Evolutionary conservation across 768 basidiomycete species (phyloP), one percentile per base, ranked within the genome.

Genomic region (Dioszegia crocea): DNA sequence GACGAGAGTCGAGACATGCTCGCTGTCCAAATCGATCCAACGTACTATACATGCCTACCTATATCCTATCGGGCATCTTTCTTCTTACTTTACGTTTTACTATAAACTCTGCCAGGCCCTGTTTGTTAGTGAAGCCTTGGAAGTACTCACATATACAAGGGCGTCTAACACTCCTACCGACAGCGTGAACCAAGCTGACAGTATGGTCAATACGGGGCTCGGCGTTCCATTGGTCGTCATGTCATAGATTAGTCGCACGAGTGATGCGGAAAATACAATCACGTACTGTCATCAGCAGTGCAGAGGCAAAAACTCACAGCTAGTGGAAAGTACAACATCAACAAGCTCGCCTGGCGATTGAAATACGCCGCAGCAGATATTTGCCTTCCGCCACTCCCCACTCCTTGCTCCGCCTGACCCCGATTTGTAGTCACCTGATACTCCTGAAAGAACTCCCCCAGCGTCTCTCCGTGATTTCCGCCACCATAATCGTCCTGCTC

Each of bases 241-340:
- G 61, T 68, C 71, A 59, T 74, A 74, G 33, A 76, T 50, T 33
- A 76, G 47, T 40, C 75, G 60, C 23, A 70, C 66, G n/a, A 76
- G 51, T 0, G 73, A 74, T 21, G 73, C 53, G 23, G 73, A 63
- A 45, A 76, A 76, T 8, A 76, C 65, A 30, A 69, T 17, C 50
- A 76, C 56, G 49, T 76, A 76, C 71, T 73, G 46, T 12, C 24
- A 17, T 29, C 40, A 52, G 45, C 50, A 3, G 14, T 31, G 50
- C 48, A 4, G 11, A 21, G 24, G 41, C 19, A 19, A 14, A 0
- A 12, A 73, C 71, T 73, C 63, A 73, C 71, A 11, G 75, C 71
- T 19, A 76, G 53, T 11, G 75, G 75, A 64, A 76, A 74, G 50
- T 73, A 76, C 38, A 76, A 57, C 75, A 76, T 76, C 53, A 76